Conservation (phyloP, 441 rosid species). For the Jatropha multifida region DNA sequence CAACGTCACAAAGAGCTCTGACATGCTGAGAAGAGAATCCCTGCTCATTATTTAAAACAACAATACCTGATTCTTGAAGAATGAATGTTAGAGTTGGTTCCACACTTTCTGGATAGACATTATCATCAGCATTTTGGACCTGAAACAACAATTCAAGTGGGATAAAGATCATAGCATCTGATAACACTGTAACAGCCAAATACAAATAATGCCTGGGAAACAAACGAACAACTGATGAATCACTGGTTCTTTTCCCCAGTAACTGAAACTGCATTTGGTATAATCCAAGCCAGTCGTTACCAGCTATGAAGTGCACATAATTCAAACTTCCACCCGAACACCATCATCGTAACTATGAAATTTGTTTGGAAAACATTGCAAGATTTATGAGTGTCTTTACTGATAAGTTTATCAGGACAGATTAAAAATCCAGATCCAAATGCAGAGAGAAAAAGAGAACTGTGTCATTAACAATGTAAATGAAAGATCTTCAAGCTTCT, state of each 20-base stretch:
- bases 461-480: background rate
- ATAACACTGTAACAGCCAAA: background rate
- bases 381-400: background rate
- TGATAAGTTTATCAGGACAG: background rate
- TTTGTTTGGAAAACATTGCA: background rate
- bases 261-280: background rate
- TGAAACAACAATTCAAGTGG: conserved; percentile 39
- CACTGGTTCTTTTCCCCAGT: background rate
- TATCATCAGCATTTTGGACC: conserved; percentile 99
- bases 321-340: background rate
- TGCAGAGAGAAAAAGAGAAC: background rate
- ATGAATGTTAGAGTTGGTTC: conserved; percentile 90
- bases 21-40: conserved; percentile 90
- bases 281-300: background rate
- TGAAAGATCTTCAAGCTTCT: background rate
- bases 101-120: conserved; percentile 62
- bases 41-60: conserved; percentile 84
- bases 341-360: background rate
- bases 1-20: conserved; percentile 97
- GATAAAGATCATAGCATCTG: background rate
- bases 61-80: conserved; percentile 74
- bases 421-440: background rate
- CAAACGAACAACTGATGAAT: conserved; percentile 9
- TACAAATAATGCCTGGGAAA: background rate
- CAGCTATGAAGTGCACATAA: background rate